Percentiles rank a stretch among this genome's conserved stretches.
Conservation (phyloP, 805 yeast genomes). For the Zygotorulaspora sp. region DNA sequence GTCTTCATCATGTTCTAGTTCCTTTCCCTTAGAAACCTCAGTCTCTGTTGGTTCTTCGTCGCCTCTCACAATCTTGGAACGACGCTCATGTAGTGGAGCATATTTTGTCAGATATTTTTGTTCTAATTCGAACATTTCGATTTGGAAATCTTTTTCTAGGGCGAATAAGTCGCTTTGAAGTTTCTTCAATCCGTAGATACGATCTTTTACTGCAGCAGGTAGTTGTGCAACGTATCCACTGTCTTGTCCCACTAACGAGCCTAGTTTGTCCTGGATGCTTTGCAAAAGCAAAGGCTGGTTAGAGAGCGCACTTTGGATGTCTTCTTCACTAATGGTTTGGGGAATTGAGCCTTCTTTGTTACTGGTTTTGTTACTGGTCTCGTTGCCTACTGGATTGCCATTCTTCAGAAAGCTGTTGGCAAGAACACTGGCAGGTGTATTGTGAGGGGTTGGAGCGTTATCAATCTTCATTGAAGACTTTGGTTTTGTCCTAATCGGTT, state of each 20-base stretch:
- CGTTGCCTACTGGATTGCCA: constrained; percentile 44
- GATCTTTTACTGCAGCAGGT: constrained; percentile 64
- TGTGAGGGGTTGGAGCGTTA: constrained; percentile 97
- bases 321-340: constrained; percentile 71
- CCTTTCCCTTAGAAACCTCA: constrained; percentile 76
- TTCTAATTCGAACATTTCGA: constrained; percentile 81
- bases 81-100: constrained; percentile 67
- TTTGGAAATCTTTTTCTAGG: constrained; percentile 86
- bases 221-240: constrained; percentile 80
- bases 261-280: constrained; percentile 85
- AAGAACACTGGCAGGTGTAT: constrained; percentile 88
- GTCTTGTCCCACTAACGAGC: constrained; percentile 76
- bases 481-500: constrained; percentile 69
- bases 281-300: constrained; percentile 79
- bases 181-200: constrained; percentile 78
- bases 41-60: constrained; percentile 68
- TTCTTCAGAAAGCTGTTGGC: constrained; percentile 60
- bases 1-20: constrained; percentile 47
- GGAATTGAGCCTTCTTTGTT: constrained; percentile 39
- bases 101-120: constrained; percentile 69
- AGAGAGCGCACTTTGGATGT: constrained; percentile 46
- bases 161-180: constrained; percentile 75
- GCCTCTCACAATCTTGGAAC: constrained; percentile 72
- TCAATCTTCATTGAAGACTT: constrained; percentile 60
- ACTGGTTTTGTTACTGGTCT: constrained; percentile 17